Percentiles rank a stretch among this genome's conserved stretches.
Evolutionary conservation across 2,329 filamentous ascomycete genomes (phyloP).

Genomic region (Westerdykella sp.): DNA sequence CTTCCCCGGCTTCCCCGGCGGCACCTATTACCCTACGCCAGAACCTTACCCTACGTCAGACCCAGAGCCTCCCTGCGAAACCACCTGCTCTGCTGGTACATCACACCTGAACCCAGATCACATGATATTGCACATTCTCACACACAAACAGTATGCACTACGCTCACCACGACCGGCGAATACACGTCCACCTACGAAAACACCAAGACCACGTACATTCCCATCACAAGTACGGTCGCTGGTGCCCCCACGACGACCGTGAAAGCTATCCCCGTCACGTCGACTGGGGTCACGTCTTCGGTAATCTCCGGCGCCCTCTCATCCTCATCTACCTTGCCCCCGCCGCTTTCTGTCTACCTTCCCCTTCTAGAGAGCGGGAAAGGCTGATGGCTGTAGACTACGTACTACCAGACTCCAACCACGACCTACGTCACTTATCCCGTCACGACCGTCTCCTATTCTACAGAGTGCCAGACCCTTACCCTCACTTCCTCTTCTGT

Average conservation of each 20-base stretch:
- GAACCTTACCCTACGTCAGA: not conserved
- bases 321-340: too few species aligned
- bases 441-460: too few species aligned
- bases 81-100: conserved; percentile 16
- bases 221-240: conserved; percentile 9
- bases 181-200: conserved; percentile 8
- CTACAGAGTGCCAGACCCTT: too few species aligned
- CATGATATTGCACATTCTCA: not conserved
- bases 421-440: too few species aligned
- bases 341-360: too few species aligned
- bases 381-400: too few species aligned
- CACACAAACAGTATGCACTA: conserved; percentile 8
- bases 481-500: too few species aligned
- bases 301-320: conserved; percentile 1
- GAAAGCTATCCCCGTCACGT: conserved; percentile 8
- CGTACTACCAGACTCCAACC: too few species aligned
- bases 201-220: conserved; percentile 12
- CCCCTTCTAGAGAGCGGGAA: too few species aligned
- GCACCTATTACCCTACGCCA: conserved; percentile 1
- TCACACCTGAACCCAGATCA: not conserved
- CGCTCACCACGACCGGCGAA: conserved; percentile 8
- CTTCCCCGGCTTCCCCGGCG: conserved; percentile 10
- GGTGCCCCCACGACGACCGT: conserved; percentile 7
- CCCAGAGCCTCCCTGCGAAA: conserved; percentile 3
- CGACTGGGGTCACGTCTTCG: conserved; percentile 4